Base-by-base conservation (phyloP, 2,329 filamentous ascomycete genomes). In the Botrytis galanthina region DNA sequence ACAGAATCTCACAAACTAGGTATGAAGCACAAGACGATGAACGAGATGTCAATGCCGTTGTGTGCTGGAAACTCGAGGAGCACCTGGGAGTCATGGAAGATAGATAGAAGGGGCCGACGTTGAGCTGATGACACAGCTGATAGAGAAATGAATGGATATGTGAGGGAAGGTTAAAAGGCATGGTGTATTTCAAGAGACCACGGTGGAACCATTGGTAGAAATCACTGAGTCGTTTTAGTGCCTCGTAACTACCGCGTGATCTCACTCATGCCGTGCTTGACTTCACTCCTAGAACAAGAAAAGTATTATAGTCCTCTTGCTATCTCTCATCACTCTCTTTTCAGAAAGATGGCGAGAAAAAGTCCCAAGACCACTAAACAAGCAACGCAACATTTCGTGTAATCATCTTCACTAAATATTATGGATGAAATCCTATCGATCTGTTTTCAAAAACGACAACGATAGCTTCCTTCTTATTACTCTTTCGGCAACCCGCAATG, bases 251-350 rank as follows among this genome's bases (percentile, higher is more conserved):
- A 3, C 26, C 10, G 10, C n/a, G 1, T 51, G 9, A 26, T 14
- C 5, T 26, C 8, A n/a, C 2, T 4, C 5, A 51, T 0, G 2
- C 7, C 4, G 10, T 51, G 3, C 12, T 14, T 51, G 12, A 7
- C 22, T 26, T 26, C 10, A 4, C 48, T 51, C 26, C 9, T 51
- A 5, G 9, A n/a, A n/a, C 2, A 51, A 51, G 10, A 4, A n/a
- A 51, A 14, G 4, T 4, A 14, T 14, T n/a, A 12, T 26, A 10
- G n/a, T 51, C 10, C 48, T n/a, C 26, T 26, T 26, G 14, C 48
- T n/a, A 26, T n/a, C 26, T 10, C 48, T 5, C 26, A 14, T 51
- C 1, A 14, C 48, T 14, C 26, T 51, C 10, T 26, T 8, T 2
- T 12, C 9, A 5, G 10, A 1, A 51, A 51, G 4, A 51, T 26